Percentiles rank a stretch among this genome's conserved stretches.
Conservation (phyloP, 2,329 filamentous ascomycete genomes). For the Ceratocystis colombiana region DNA sequence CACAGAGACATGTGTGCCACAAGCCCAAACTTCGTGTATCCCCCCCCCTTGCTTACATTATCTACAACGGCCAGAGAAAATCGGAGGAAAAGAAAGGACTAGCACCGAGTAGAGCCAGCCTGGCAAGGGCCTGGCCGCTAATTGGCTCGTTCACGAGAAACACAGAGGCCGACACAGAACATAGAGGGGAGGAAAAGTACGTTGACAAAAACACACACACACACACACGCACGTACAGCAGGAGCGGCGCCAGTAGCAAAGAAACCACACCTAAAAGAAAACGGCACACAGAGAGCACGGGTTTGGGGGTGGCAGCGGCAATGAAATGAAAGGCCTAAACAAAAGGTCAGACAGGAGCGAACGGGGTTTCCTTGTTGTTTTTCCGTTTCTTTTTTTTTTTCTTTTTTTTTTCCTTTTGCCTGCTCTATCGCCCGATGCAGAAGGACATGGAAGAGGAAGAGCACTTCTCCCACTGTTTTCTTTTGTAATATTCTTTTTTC, state of each 20-base stretch:
- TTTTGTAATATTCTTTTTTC: too few relatives aligned
- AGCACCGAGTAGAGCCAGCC: background rate
- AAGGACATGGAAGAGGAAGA: too few relatives aligned
- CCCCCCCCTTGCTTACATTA: background rate
- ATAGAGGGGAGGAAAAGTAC: too few relatives aligned
- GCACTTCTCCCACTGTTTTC: too few relatives aligned
- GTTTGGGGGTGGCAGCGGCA: slow-evolving; percentile 5
- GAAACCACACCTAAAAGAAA: background rate
- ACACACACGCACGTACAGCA: background rate
- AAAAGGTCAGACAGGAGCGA: slow-evolving; percentile 1
- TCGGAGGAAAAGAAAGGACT: slow-evolving; percentile 1
- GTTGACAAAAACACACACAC: background rate
- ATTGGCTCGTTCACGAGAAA: slow-evolving; percentile 9
- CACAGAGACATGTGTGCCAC: background rate
- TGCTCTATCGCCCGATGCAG: too few relatives aligned
- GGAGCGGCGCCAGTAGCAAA: background rate
- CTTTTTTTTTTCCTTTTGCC: background rate
- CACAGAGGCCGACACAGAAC: background rate
- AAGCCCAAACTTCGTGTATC: background rate
- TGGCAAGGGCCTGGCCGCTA: background rate
- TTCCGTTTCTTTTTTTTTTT: background rate
- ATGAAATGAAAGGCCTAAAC: background rate
- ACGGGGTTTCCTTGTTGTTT: background rate
- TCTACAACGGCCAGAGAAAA: background rate
- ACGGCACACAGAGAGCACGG: background rate